Percentiles rank a stretch among this genome's conserved stretches.
Evolutionary conservation across 306 rosid species (phyloP).

Genomic region (Acmispon strigosus): DNA sequence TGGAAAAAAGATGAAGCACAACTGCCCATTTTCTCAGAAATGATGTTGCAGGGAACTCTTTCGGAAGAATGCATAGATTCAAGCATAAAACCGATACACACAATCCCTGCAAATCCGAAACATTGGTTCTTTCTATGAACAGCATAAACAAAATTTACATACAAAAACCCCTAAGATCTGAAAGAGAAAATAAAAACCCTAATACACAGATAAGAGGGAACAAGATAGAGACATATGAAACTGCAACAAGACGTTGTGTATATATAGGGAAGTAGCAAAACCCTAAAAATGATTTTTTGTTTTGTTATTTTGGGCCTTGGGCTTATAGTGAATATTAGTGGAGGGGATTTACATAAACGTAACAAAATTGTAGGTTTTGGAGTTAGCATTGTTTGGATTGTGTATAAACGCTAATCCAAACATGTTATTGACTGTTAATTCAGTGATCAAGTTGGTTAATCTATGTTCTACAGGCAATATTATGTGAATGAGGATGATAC

Average conservation of each 20-base stretch:
- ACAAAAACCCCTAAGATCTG: not conserved
- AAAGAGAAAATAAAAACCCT: not conserved
- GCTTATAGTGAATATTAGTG: not conserved
- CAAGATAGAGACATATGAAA: not conserved
- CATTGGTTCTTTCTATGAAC: no score
- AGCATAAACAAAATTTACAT: not conserved
- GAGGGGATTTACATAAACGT: no score
- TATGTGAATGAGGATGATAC: conserved; percentile 75
- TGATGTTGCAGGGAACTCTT: conserved; percentile 60
- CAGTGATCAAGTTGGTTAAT: not conserved
- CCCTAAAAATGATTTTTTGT: not conserved
- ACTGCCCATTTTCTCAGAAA: conserved; percentile 70
- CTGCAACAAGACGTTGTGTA: not conserved
- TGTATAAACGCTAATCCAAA: no score
- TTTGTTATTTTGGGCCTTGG: not conserved
- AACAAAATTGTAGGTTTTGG: no score
- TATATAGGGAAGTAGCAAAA: not conserved
- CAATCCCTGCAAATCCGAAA: conserved; percentile 42
- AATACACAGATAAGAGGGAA: not conserved
- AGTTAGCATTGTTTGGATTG: no score
- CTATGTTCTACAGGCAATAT: conserved; percentile 63
- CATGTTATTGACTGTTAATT: not conserved
- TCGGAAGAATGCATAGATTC: conserved; percentile 54
- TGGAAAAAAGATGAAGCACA: conserved; percentile 30
- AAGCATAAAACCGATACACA: conserved; percentile 79